Evolutionary conservation across 768 basidiomycete genomes (phyloP).

Genomic region (Termitomyces sp.): DNA sequence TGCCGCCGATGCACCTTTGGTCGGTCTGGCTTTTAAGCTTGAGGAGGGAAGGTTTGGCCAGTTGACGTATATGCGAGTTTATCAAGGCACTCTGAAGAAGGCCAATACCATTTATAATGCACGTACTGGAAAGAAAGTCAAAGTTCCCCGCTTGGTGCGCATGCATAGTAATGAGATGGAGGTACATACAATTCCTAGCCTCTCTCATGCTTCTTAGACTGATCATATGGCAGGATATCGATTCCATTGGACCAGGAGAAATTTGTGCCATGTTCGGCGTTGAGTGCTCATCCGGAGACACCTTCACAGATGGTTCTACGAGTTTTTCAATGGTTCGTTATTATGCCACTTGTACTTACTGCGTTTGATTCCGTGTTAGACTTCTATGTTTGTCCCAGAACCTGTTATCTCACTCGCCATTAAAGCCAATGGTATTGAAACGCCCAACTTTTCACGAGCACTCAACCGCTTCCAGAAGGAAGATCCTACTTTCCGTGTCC

Average conservation of each 20-base stretch:
- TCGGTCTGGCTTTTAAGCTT: constrained; percentile 96
- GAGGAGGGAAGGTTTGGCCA: constrained; percentile 98
- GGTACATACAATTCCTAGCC: constrained; percentile 39
- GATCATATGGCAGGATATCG: constrained; percentile 67
- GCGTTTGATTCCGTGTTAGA: constrained; percentile 48
- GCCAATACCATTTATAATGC: constrained; percentile 86
- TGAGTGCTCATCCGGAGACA: constrained; percentile 97
- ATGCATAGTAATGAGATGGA: constrained; percentile 99
- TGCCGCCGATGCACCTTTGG: constrained; percentile 82
- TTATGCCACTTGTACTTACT: neutral
- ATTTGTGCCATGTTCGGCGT: constrained; percentile 99
- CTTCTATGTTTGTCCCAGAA: constrained; percentile 97
- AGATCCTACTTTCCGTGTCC: constrained; percentile 98
- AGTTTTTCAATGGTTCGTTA: constrained; percentile 85
- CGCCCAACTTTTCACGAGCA: constrained; percentile 95
- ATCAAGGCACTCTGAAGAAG: constrained; percentile 91
- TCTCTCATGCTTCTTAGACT: neutral
- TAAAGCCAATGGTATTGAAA: constrained; percentile 88
- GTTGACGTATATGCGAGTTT: constrained; percentile 96
- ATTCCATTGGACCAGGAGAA: constrained; percentile 93
- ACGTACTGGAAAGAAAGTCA: constrained; percentile 94
- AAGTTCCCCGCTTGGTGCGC: constrained; percentile 91
- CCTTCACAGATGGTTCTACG: constrained; percentile 90
- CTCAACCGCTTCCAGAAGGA: constrained; percentile 98
- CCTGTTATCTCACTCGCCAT: constrained; percentile 96